A percentile compares a stretch with the other conserved stretches of the same genome.
phyloP scores from a whole-genome alignment of 2,329 filamentous ascomycete species.

The Microcyclospora pomicola region DNA sequence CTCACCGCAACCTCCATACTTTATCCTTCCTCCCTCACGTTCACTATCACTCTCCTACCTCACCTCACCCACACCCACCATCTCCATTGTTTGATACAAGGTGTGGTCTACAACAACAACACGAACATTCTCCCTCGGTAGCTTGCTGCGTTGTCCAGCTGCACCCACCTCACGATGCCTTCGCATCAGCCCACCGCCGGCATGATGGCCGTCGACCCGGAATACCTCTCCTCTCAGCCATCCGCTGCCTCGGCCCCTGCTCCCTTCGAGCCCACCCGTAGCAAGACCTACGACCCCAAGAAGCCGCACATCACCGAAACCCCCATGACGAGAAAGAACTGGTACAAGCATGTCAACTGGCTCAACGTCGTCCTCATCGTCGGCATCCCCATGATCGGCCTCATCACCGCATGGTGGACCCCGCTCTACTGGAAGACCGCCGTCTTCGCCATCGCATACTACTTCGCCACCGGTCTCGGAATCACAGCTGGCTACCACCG shows the following conservation, averaged over 20 bases:
- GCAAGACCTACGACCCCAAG: constrained; percentile 43
- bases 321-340: constrained; percentile 68
- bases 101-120: no score
- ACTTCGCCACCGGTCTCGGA: constrained; percentile 53
- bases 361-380: constrained; percentile 74
- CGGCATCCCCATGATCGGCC: constrained; percentile 59
- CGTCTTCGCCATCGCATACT: constrained; percentile 62
- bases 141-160: no score
- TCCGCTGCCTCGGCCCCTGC: constrained; percentile 33
- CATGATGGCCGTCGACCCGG: constrained; percentile 35
- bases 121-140: no score
- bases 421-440: constrained; percentile 59
- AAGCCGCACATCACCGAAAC: constrained; percentile 79
- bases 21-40: no score
- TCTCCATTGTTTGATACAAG: no score
- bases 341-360: constrained; percentile 91
- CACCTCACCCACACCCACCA: no score
- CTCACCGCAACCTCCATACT: no score
- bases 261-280: constrained; percentile 37
- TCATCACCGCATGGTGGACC: constrained; percentile 64
- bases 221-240: constrained; percentile 31
- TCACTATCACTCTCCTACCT: no score
- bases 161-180: constrained; percentile 29
- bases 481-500: constrained; percentile 53
- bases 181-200: constrained; percentile 37